Conservation (phyloP, 345 rosid species). For the Camelina laxa region DNA sequence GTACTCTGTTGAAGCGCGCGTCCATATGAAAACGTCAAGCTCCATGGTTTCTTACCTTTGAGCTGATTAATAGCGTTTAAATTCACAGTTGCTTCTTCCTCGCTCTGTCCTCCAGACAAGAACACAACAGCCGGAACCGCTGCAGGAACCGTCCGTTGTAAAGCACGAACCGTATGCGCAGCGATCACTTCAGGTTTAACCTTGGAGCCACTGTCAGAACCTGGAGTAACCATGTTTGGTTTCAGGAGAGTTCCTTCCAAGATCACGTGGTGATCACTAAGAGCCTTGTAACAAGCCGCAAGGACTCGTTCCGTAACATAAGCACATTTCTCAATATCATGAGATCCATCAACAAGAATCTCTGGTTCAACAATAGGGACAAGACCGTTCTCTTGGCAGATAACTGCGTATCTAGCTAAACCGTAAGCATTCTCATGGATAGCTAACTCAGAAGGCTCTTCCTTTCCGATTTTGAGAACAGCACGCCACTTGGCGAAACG, state of each 20-base stretch:
- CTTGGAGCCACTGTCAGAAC: conserved; percentile 67
- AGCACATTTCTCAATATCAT: conserved; percentile 79
- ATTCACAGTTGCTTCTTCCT: conserved; percentile 87
- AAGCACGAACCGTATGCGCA: conserved; percentile 74
- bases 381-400: conserved; percentile 94
- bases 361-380: conserved; percentile 97
- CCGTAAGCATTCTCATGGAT: conserved; percentile 51
- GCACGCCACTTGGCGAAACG: conserved; percentile 95
- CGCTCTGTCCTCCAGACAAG: conserved; percentile 92
- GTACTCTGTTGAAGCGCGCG: conserved; percentile 99
- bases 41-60: conserved; percentile 90
- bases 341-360: conserved; percentile 90
- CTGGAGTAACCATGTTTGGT: conserved; percentile 96
- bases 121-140: conserved; percentile 94
- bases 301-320: conserved; percentile 82
- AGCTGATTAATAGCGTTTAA: conserved; percentile 90
- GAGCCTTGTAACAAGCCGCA: conserved; percentile 94
- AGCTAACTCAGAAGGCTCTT: conserved; percentile 83
- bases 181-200: conserved; percentile 76
- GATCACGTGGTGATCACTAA: conserved; percentile 81
- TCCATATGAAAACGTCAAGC: conserved; percentile 87
- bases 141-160: conserved; percentile 77
- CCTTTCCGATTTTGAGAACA: conserved; percentile 78
- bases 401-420: conserved; percentile 65
- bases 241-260: conserved; percentile 58